These are phyloP conservation scores for maize (Zea mays) DNA, from an alignment of 176 grass and related monocot genomes.

Conservation along the genomic window DNA sequence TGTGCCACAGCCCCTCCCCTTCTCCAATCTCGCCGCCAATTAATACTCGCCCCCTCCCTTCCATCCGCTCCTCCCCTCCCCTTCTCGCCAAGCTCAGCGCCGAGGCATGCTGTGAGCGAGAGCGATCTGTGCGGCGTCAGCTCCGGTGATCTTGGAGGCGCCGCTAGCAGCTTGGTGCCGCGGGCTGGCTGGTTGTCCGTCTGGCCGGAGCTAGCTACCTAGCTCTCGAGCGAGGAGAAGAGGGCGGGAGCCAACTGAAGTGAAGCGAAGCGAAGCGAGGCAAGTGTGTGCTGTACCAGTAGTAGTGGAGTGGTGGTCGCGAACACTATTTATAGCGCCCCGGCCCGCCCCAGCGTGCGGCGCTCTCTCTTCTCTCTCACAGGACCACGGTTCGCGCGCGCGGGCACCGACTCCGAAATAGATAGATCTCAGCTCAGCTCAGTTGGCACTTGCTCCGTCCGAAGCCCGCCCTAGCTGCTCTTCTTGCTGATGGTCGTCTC, in stretches of 20 bases:
- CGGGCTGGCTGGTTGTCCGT: neutral
- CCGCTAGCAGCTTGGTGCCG: neutral
- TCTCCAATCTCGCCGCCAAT: slow-evolving; percentile 33
- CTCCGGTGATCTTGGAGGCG: slow-evolving; percentile 24
- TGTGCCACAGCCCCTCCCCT: slow-evolving; percentile 2
- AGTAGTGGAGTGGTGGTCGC: neutral
- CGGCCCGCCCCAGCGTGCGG: slow-evolving; percentile 1
- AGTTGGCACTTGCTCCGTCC: neutral
- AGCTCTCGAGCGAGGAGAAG: slow-evolving; percentile 4
- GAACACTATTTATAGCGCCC: slow-evolving; percentile 37
- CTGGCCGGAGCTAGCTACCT: neutral
- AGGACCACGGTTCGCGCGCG: slow-evolving; percentile 36
- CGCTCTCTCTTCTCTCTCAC: slow-evolving; percentile 30
- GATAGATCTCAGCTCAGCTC: slow-evolving; percentile 46
- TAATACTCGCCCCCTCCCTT: slow-evolving; percentile 31
- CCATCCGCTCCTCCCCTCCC: neutral
- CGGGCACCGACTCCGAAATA: slow-evolving; percentile 45
- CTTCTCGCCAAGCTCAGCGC: neutral
- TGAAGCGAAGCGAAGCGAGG: neutral
- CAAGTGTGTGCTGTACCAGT: neutral
- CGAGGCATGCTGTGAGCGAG: neutral
- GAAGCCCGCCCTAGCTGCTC: too few relatives aligned
- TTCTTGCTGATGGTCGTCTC: neutral
- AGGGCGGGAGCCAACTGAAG: slow-evolving; percentile 11
- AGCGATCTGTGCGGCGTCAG: neutral